Percentiles rank a stretch among this genome's conserved stretches.
These are phyloP conservation scores for Neurospora terricola DNA, from an alignment of 495 filamentous ascomycete species.

Conservation along the genomic window DNA sequence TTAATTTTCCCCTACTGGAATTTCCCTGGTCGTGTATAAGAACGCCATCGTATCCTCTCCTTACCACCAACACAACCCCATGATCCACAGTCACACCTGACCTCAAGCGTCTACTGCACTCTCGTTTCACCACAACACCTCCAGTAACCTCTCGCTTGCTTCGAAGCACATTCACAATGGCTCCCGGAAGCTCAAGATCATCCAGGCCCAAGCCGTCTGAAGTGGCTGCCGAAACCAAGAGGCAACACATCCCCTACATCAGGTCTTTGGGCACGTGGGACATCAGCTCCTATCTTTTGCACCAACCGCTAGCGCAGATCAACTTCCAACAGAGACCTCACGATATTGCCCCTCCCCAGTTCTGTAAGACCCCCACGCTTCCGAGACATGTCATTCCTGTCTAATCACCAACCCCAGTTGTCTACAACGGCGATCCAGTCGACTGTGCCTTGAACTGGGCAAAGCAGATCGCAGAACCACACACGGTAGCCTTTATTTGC, in stretches of 20 bases:
- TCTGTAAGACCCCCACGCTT: conserved; percentile 25
- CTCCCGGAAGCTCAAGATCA: conserved; percentile 28
- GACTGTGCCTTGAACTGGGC: conserved; percentile 56
- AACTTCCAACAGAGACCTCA: conserved; percentile 20
- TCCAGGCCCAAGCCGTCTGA: conserved; percentile 54
- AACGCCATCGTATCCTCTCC: not conserved
- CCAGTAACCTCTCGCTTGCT: not conserved
- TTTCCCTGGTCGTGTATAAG: not conserved
- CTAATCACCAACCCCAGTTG: conserved; percentile 29
- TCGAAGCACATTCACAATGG: conserved; percentile 32
- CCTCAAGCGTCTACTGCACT: not conserved
- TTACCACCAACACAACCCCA: not conserved
- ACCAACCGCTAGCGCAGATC: conserved; percentile 30
- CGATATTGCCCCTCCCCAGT: conserved; percentile 25
- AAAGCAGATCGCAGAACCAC: conserved; percentile 13
- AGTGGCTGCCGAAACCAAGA: conserved; percentile 60
- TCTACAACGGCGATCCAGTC: conserved; percentile 56
- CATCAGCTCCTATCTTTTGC: conserved; percentile 40
- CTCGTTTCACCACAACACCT: not conserved
- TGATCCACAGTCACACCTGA: not conserved
- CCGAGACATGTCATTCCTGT: not conserved
- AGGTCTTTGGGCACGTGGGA: conserved; percentile 34
- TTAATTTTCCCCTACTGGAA: not conserved
- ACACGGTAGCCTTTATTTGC: conserved; percentile 57
- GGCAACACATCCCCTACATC: conserved; percentile 50